Base-by-base conservation (phyloP, 2,329 filamentous ascomycete species). In the Scytalidium sp. region DNA sequence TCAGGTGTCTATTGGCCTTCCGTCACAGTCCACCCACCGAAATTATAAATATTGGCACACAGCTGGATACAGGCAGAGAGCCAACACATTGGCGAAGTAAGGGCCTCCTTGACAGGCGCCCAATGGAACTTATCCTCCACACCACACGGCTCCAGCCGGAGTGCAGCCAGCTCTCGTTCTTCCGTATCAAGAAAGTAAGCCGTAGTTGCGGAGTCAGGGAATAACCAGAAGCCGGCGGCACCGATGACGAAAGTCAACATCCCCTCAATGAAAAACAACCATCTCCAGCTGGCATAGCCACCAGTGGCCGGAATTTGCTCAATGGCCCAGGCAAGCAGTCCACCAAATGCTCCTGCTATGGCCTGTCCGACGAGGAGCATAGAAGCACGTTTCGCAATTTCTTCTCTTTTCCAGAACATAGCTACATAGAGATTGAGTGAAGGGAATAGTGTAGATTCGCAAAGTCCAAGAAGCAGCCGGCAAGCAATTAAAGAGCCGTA, bases 371-470 rank as follows among this genome's bases (percentile, higher is more conserved):
- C 60, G 47, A 68, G 69, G 27, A 68, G 68, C 1, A 69, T 57
- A 5, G 66, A 64, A 10, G 68, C 62, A n/a, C 68, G 58, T 51
- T 60, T 61, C 2, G 60, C 64, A 47, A 69, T 53, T 57, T 69
- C 65, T 1, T 50, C 49, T 1, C 63, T 64, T 45, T 64, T 63
- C 42, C 68, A 69, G 66, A 65, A 70, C 45, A 68, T 66, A 4
- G 66, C 62, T 69, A 64, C 45, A 68, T 65, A 41, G 68, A 70
- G 15, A 64, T 52, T 1, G 62, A 61, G 8, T 48, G 55, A 6
- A 1, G 67, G 67, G n/a, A 68, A 63, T 46, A 69, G 62, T 11
- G 71, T 71, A 29, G 70, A 71, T 53, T 70, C 68, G 27, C 68
- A 68, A n/a, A 70, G 56, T 25, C 68, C 68, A 32, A 70, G 59